Base-by-base conservation (phyloP, 768 basidiomycete genomes). In the Hebeloma cylindrosporum region DNA sequence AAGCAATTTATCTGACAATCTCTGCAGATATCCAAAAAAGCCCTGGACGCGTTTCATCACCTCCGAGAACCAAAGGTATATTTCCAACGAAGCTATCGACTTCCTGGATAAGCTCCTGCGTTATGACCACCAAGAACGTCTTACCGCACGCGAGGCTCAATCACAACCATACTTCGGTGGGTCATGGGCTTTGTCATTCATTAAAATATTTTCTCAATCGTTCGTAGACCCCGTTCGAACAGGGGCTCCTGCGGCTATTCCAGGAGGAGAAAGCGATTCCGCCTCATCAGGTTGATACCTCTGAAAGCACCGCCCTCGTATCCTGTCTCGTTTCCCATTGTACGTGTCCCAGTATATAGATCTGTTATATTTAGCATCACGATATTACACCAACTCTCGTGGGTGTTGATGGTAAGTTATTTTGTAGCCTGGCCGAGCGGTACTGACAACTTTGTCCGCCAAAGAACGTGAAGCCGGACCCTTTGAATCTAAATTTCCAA, bases 21-120 rank as follows among this genome's bases (percentile, higher is more conserved):
- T 25, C 27, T n/a, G n/a, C 49, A 91, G 88, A 67, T 95, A 93
- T 68, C 86, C 88, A 48, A 82, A 89, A 66, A 97, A 96, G 65
- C 86, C 93, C 11, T 98, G 95, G 95, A 83, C 88, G 31, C 79
- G 88, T 47, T 97, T 97, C 67, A 88, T 96, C 58, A 96, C 93
- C 7, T 88, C 88, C 10, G 92, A 94, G 64, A 96, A 96, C 62
- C 93, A 95, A 65, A 82, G 93, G 46, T 96, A 90, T 67, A 93
- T 97, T 58, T 91, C 92, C 17, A 97, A 93, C 62, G 95, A 97
- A 59, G 95, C 93, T 25, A 89, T 97, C 58, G 94, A 96, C 71
- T 85, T 97, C 60, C 69, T 98, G 49, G 95, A 98, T 70, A 93
- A 93, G 68, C 77, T 98, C 26, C 77, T 96, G 61, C 85, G 92